Base-by-base conservation (phyloP, 225 moss, liverwort and hornwort species). In the Sphagnum tenellum region DNA sequence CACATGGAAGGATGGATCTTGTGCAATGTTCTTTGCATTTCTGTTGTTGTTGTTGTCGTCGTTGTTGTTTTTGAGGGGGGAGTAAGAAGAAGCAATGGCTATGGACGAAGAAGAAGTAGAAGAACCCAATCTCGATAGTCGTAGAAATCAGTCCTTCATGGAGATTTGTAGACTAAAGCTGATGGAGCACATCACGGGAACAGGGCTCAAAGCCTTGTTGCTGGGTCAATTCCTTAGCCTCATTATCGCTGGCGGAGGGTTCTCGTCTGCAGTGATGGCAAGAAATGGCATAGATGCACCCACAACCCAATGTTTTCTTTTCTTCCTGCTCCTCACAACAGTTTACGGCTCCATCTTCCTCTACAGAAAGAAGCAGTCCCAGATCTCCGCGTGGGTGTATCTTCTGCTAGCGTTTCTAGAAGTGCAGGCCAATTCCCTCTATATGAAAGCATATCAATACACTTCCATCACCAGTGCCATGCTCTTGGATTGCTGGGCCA, bases 401-500 rank as follows among this genome's bases (percentile, higher is more conserved):
- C 66, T 98, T 9, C 62, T 89, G 8, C 70, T 93, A 8, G 84
- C 93, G 3, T 9, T 93, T 48, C 66, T 93, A 8, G 93, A 98
- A 51, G 78, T 98, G 71, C 90, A 98, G 77, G 87, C 78, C 29
- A 93, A 86, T 3, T 98, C 89, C 64, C 61, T 98, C 4, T 92
- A 73, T 2, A 78, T 82, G 67, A 90, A 90, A 68, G 85, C 98
- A n/a, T 93, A 84, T 59, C 93, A 93, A 65, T 93, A 82, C 77
- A 93, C 90, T 0, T 86, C 96, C 50, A 90, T 98, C 67, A 98
- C 98, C 9, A 89, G 89, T 61, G 87, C 89, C 12, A 98, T 93
- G 90, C 82, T 98, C 62, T 74, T 98, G 61, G 98, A 98, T 64
- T 98, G 98, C 80, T 93, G 93, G 98, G 76, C 77, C 60, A 89